Conservation (phyloP, 1,139 yeast species). For the Magnusiomyces magnusii region DNA sequence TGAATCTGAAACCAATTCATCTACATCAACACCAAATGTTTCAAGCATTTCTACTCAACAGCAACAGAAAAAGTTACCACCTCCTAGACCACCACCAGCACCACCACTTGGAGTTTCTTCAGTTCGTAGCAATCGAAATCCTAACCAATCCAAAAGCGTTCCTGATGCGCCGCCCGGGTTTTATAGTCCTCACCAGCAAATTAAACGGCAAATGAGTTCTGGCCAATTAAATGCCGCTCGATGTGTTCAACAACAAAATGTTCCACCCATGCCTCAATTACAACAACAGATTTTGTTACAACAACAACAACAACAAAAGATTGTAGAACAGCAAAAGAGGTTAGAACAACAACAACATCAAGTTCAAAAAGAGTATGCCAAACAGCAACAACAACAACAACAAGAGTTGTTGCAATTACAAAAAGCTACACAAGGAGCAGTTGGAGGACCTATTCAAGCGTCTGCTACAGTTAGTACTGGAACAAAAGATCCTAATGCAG, state of each 20-base stretch:
- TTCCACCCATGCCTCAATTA: conserved; percentile 15
- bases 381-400: conserved; percentile 22
- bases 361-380: conserved; percentile 16
- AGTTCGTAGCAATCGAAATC: conserved; percentile 23
- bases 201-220: conserved; percentile 10
- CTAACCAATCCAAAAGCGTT: neutral
- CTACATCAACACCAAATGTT: neutral
- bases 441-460: conserved; percentile 23
- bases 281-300: too few species aligned
- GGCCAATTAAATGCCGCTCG: conserved; percentile 12
- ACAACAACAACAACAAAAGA: too few species aligned
- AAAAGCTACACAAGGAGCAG: conserved; percentile 29
- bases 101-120: conserved; percentile 36
- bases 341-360: conserved; percentile 13
- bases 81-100: conserved; percentile 38
- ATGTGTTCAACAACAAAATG: conserved; percentile 22
- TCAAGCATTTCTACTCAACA: neutral
- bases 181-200: conserved; percentile 14
- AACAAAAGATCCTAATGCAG: conserved; percentile 26
- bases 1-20: neutral
- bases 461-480: conserved; percentile 17
- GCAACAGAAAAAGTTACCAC: conserved; percentile 12
- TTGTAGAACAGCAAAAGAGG: conserved; percentile 3
- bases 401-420: too few species aligned
- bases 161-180: conserved; percentile 10